Evolutionary conservation across 176 grass and related monocot genomes (phyloP).

Genomic region (Urochloa ruziziensis): DNA sequence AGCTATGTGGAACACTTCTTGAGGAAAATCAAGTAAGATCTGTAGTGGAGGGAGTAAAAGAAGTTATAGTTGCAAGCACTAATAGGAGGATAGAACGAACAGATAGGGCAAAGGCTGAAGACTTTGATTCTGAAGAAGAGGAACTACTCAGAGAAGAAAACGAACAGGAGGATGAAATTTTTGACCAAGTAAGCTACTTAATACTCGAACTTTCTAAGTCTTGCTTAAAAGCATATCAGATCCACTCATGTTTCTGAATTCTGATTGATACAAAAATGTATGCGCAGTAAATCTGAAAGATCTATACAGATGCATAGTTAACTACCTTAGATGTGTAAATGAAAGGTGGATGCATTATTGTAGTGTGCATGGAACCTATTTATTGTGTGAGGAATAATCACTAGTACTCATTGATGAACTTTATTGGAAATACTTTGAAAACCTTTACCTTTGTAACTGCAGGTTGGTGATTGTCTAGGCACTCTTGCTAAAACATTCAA

Average conservation of each 20-base stretch:
- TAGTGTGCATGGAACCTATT: neutral
- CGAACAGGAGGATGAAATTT: slow-evolving; percentile 84
- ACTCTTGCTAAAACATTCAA: slow-evolving; percentile 82
- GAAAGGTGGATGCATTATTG: slow-evolving; percentile 11
- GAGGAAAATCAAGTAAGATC: slow-evolving; percentile 66
- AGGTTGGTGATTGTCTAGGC: slow-evolving; percentile 78
- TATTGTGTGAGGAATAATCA: neutral
- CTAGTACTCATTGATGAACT: neutral
- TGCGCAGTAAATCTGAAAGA: slow-evolving; percentile 8
- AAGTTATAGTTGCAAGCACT: slow-evolving; percentile 57
- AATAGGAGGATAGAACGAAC: slow-evolving; percentile 67
- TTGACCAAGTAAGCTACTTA: slow-evolving; percentile 62
- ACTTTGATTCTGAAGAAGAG: slow-evolving; percentile 84
- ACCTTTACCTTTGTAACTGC: slow-evolving; percentile 16
- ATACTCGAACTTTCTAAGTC: slow-evolving; percentile 1
- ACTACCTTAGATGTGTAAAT: neutral
- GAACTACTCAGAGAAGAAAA: slow-evolving; percentile 84
- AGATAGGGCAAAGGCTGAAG: slow-evolving; percentile 56
- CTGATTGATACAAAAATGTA: neutral
- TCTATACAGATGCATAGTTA: slow-evolving; percentile 17
- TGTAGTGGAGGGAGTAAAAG: slow-evolving; percentile 70
- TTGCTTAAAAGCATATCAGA: slow-evolving; percentile 3
- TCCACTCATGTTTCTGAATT: neutral
- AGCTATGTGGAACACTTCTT: slow-evolving; percentile 65
- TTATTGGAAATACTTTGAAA: slow-evolving; percentile 7